Conservation (phyloP, 1,139 yeast species). For the Lodderomyces metapsilosis region DNA sequence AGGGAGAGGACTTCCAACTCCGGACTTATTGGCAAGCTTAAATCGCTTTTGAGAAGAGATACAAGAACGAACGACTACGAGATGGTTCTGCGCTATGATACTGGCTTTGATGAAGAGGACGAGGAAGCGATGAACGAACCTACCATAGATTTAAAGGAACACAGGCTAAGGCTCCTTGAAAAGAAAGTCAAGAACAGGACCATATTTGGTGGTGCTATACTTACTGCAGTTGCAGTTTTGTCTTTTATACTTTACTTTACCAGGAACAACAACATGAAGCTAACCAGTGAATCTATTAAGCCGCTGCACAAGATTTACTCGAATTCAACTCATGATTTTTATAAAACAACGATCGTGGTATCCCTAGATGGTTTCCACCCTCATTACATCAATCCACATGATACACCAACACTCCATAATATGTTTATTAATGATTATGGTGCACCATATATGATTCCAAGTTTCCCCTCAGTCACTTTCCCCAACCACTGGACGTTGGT, state of each 20-base stretch:
- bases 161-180: constrained; percentile 13
- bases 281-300: constrained; percentile 15
- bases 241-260: constrained; percentile 9
- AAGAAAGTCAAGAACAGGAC: constrained; percentile 14
- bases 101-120: constrained; percentile 8
- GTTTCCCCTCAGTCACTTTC: constrained; percentile 86
- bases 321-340: constrained; percentile 72
- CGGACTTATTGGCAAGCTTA: constrained; percentile 10
- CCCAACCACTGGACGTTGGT: constrained; percentile 92
- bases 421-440: constrained; percentile 56
- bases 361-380: constrained; percentile 93
- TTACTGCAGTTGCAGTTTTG: constrained; percentile 9
- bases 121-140: constrained; percentile 7
- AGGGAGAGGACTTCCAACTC: background rate
- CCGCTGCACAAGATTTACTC: constrained; percentile 25
- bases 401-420: constrained; percentile 70
- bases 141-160: constrained; percentile 14
- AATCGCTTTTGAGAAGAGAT: constrained; percentile 9
- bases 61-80: constrained; percentile 13
- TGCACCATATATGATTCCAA: constrained; percentile 82
- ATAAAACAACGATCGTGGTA: constrained; percentile 74
- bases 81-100: constrained; percentile 12
- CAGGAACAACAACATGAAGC: constrained; percentile 52
- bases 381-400: constrained; percentile 64
- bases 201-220: constrained; percentile 9